Conservation (phyloP, 192 early-diverging fungal genomes). For the Gorgonomyces haynaldii region DNA sequence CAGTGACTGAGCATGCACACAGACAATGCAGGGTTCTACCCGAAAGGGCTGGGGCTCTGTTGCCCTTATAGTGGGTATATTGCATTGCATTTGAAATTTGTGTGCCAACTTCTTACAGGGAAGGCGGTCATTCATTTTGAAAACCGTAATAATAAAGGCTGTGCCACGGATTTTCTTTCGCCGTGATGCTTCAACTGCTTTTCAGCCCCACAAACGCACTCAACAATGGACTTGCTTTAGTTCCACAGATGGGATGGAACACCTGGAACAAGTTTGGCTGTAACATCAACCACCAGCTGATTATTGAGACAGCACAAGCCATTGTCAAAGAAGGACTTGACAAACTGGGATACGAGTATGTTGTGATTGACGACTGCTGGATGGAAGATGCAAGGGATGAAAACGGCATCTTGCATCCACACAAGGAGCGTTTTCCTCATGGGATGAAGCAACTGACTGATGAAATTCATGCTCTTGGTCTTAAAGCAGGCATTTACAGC, state of each 20-base stretch:
- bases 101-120: too few species aligned
- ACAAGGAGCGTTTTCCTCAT: slow-evolving; percentile 35
- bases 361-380: slow-evolving; percentile 55
- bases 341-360: slow-evolving; percentile 37
- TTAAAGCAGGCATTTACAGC: slow-evolving; percentile 28
- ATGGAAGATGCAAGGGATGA: slow-evolving; percentile 21
- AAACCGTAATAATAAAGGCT: too few species aligned
- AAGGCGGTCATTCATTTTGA: too few species aligned
- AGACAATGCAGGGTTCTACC: too few species aligned
- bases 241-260: slow-evolving; percentile 39
- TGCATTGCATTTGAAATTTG: too few species aligned
- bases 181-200: too few species aligned
- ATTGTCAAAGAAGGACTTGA: slow-evolving; percentile 27
- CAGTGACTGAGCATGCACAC: too few species aligned
- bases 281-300: slow-evolving; percentile 34
- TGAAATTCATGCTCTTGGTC: slow-evolving; percentile 39
- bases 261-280: slow-evolving; percentile 45
- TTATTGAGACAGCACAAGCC: slow-evolving; percentile 35
- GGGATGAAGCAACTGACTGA: slow-evolving; percentile 38
- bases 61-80: too few species aligned
- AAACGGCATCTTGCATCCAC: slow-evolving; percentile 14
- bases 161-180: too few species aligned
- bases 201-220: too few species aligned
- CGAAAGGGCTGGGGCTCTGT: too few species aligned
- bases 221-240: too few species aligned